Evolutionary conservation across 768 basidiomycete species (phyloP).

Genomic region (Rhizopogon rudus): DNA sequence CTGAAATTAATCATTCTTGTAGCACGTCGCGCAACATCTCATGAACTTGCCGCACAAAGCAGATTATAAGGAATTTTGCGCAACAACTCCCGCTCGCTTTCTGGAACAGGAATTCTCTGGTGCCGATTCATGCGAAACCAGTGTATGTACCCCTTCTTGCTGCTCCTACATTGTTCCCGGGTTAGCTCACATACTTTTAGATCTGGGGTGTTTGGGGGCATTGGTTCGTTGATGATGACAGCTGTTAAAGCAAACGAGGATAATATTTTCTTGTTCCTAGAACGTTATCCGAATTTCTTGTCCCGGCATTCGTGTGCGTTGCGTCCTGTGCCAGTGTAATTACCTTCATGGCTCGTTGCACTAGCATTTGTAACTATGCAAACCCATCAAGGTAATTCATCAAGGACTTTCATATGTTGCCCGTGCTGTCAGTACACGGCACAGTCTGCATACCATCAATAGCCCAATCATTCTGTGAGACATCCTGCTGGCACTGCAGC

Average conservation of each 20-base stretch:
- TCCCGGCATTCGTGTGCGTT: neutral
- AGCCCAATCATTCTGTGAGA: no score
- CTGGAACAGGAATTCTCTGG: constrained; percentile 16
- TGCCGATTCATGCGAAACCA: constrained; percentile 2
- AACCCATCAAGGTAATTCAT: no score
- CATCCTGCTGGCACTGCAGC: no score
- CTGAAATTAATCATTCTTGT: neutral
- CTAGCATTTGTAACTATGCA: no score
- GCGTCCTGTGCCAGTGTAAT: no score
- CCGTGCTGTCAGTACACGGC: no score
- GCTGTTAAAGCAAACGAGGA: neutral
- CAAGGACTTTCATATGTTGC: no score
- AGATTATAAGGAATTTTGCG: constrained; percentile 29
- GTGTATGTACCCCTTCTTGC: neutral
- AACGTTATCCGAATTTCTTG: neutral
- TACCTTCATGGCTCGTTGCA: no score
- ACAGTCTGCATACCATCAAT: no score
- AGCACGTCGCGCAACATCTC: constrained; percentile 24
- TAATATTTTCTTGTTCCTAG: neutral
- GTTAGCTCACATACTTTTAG: neutral
- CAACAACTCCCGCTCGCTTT: constrained; percentile 26
- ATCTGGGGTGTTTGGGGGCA: constrained; percentile 7
- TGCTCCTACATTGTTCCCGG: neutral
- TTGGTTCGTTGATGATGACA: constrained; percentile 6
- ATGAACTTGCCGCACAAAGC: constrained; percentile 16